phyloP scores from a whole-genome alignment of 805 yeast genomes.

The Nakazawaea sp. region DNA sequence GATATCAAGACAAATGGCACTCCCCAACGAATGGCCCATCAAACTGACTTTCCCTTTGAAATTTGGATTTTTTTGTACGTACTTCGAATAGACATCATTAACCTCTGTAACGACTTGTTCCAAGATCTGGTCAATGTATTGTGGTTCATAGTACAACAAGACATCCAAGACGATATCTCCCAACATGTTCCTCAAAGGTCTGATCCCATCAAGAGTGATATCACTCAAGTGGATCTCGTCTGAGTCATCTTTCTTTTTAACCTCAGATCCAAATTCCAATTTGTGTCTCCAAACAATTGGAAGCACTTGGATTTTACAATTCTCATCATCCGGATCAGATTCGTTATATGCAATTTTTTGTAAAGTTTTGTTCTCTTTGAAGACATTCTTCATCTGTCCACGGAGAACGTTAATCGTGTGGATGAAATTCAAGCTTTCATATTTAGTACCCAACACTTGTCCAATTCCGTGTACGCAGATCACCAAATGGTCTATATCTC shows the following conservation, averaged over 20 bases:
- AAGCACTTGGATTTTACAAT: conserved; percentile 70
- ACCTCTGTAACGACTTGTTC: conserved; percentile 55
- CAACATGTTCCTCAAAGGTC: conserved; percentile 66
- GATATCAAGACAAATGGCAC: conserved; percentile 77
- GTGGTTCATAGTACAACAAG: conserved; percentile 69
- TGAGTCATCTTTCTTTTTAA: conserved; percentile 22
- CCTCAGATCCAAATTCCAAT: conserved; percentile 51
- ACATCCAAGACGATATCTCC: conserved; percentile 88
- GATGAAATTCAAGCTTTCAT: conserved; percentile 79
- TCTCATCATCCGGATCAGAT: conserved; percentile 24
- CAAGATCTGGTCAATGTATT: conserved; percentile 55
- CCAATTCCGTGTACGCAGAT: conserved; percentile 96
- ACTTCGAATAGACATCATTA: conserved; percentile 54
- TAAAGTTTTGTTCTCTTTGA: conserved; percentile 32
- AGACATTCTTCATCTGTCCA: conserved; percentile 46
- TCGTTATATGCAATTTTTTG: conserved; percentile 27
- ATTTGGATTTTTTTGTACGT: conserved; percentile 55
- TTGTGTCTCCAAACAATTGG: conserved; percentile 92
- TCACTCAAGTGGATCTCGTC: conserved; percentile 43
- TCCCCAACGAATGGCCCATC: conserved; percentile 89
- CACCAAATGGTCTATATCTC: conserved; percentile 51
- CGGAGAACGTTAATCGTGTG: conserved; percentile 72
- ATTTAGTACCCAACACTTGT: conserved; percentile 71
- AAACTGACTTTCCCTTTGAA: conserved; percentile 79
- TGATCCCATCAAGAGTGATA: conserved; percentile 71